Evolutionary conservation across 2,329 filamentous ascomycete species (phyloP).

Genomic region (Talaromyces islandicus): DNA sequence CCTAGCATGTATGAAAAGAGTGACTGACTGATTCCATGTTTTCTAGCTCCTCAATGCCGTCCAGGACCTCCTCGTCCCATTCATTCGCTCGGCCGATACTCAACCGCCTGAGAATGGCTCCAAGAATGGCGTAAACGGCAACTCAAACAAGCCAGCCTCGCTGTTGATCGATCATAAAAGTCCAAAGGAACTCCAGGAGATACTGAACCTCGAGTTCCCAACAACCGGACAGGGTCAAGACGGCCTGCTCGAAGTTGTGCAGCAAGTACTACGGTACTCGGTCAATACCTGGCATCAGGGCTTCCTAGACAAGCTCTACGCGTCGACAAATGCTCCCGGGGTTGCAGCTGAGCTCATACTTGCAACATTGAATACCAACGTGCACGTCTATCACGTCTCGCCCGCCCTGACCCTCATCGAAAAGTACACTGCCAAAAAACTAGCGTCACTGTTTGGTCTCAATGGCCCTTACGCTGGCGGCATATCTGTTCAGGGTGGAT

Average conservation of each 20-base stretch:
- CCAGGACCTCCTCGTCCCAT: slow-evolving; percentile 39
- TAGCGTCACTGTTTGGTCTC: slow-evolving; percentile 75
- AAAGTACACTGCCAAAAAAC: slow-evolving; percentile 66
- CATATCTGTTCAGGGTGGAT: slow-evolving; percentile 72
- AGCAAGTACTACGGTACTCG: slow-evolving; percentile 70
- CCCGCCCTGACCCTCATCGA: slow-evolving; percentile 83
- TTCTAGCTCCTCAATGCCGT: slow-evolving; percentile 34
- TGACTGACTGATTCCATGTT: not conserved
- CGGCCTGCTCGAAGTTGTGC: slow-evolving; percentile 66
- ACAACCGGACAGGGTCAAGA: slow-evolving; percentile 57
- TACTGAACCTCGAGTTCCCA: slow-evolving; percentile 51
- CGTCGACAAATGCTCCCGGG: slow-evolving; percentile 82
- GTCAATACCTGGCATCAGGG: slow-evolving; percentile 99
- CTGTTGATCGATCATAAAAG: slow-evolving; percentile 59
- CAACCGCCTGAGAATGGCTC: slow-evolving; percentile 15
- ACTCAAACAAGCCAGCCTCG: slow-evolving; percentile 52
- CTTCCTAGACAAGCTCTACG: slow-evolving; percentile 92
- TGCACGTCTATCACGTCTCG: slow-evolving; percentile 91
- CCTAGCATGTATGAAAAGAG: not conserved
- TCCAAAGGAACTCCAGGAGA: slow-evolving; percentile 53
- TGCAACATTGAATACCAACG: slow-evolving; percentile 82
- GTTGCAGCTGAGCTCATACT: slow-evolving; percentile 80
- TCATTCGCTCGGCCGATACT: slow-evolving; percentile 37
- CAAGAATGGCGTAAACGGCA: slow-evolving; percentile 45
- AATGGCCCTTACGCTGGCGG: slow-evolving; percentile 62